Base-by-base conservation (phyloP, 768 basidiomycete species). In the Leccinum pellstonianum region DNA sequence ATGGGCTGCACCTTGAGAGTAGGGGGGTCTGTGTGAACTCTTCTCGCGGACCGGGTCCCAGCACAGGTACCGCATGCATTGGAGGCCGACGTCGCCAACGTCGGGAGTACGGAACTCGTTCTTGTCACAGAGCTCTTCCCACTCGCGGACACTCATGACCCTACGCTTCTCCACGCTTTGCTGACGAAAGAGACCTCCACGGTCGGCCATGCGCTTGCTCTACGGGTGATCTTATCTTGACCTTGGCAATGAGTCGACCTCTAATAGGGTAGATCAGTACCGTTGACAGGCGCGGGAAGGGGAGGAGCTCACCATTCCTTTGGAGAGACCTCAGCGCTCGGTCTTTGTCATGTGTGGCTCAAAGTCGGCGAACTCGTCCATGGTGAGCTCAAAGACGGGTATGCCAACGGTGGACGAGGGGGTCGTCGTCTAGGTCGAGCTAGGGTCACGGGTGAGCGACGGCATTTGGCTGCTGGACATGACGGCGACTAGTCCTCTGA, bases 301-400 rank as follows among this genome's bases (percentile, higher is more conserved):
- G 47, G 43, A 5, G 27, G 35, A 53, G 76, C 88, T 70, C 57
- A 93, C 95, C 95, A 98, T 80, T 96, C 93, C 66, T 86, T 85
- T 4, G 96, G 96, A 29, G 83, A 0, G 83, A 1, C 97, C 97
- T 92, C 97, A 99, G 60, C 85, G 83, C 71, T 95, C 93, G 49
- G 98, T 82, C 60, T 76, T 84, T 63, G 84, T 8, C 27, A 8
- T 27, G 27, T 27, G 27, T 27, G 27, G 27, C 27, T 93, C 95
- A 73, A 98, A 98, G 74, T 95, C 91, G 62, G 79, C 72, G 66
- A 97, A 97, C 67, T 98, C 93, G 52, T 88, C 87, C 85, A 95
- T 89, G 2, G 89, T 86, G 8, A 95, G 97, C 70, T 86, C 90
- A 81, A 99, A 99, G 11, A 99, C 93, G 5, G 96, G 96, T 50